A percentile compares a stretch with the other conserved stretches of the same genome.
Evolutionary conservation across 345 rosid genomes (phyloP).

Genomic region (Acer yangbiense): DNA sequence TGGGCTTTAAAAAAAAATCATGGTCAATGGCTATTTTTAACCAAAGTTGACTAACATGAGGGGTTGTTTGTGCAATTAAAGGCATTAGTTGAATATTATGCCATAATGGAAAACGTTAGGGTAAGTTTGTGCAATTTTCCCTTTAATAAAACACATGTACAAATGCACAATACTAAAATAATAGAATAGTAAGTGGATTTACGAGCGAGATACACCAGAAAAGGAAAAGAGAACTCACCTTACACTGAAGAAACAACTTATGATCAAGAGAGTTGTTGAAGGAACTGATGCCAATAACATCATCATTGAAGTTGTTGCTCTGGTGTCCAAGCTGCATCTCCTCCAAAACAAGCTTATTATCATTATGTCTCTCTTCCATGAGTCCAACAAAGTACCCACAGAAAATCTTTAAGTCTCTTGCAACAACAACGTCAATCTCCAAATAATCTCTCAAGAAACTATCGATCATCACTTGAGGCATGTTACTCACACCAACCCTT

Average conservation of each 20-base stretch:
- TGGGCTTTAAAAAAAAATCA: too few relatives aligned
- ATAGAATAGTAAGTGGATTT: too few relatives aligned
- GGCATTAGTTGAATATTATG: too few relatives aligned
- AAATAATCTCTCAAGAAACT: slow-evolving; percentile 68
- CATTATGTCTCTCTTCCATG: slow-evolving; percentile 49
- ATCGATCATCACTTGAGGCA: slow-evolving; percentile 78
- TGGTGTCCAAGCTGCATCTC: slow-evolving; percentile 28
- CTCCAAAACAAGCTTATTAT: slow-evolving; percentile 23
- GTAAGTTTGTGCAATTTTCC: too few relatives aligned
- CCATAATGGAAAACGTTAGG: too few relatives aligned
- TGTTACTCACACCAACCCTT: slow-evolving; percentile 52
- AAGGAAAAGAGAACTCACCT: slow-evolving; percentile 31
- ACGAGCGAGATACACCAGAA: too few relatives aligned
- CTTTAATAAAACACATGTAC: too few relatives aligned
- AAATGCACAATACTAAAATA: too few relatives aligned
- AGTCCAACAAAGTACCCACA: slow-evolving; percentile 65
- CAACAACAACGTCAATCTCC: slow-evolving; percentile 59
- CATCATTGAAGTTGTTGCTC: slow-evolving; percentile 10
- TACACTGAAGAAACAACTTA: slow-evolving; percentile 47
- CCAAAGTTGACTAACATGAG: too few relatives aligned
- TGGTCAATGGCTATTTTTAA: too few relatives aligned
- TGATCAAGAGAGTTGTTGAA: slow-evolving; percentile 43
- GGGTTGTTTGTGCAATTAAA: too few relatives aligned
- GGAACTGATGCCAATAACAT: slow-evolving; percentile 50
- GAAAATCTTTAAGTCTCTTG: slow-evolving; percentile 58